Evolutionary conservation across 768 basidiomycete species (phyloP), one percentile per base, ranked within the genome.

Genomic region (Tylopilus intermedius): DNA sequence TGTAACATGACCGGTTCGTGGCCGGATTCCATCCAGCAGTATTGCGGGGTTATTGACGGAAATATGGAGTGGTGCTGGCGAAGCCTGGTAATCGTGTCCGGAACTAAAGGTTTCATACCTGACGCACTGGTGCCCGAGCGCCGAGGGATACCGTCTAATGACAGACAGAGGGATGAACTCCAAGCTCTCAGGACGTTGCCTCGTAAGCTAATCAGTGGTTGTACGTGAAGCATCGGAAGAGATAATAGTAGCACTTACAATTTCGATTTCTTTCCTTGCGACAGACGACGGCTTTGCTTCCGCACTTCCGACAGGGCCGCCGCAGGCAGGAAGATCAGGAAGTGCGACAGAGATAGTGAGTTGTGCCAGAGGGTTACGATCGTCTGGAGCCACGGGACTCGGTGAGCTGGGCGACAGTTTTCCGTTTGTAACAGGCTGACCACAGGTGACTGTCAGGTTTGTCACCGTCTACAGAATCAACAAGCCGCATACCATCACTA

Each of bases 141-240:
- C 50, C 2, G 60, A 56, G 3, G 65, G 65, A 49, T 60, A 51
- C 37, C 62, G 65, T 32, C 58, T 54, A 21, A 65, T 45, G 32
- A 67, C 65, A 2, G 64, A 67, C 22, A 62, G 65, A 22, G 64
- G 64, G 46, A 65, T 44, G 44, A 67, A 65, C 8, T 51, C 49
- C 41, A 65, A 47, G 27, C 65, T 55, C 38, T 62, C 60, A 22
- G 62, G 64, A 18, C 58, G 64, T 48, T 10, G 39, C 9, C 52
- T 53, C 5, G 27, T 5, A 24, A 30, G 24, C 60, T 59, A 42
- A 33, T 49, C 15, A 8, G 42, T 32, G 0, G 15, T 45, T 22
- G n/a, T n/a, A 26, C 42, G 30, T 10, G 9, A 10, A 40, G 41
- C 24, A 24, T n/a, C 22, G 8, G n/a, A 30, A 42, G 13, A 27